Conservation (phyloP, 2,329 filamentous ascomycete species). For the Graphium sp. region DNA sequence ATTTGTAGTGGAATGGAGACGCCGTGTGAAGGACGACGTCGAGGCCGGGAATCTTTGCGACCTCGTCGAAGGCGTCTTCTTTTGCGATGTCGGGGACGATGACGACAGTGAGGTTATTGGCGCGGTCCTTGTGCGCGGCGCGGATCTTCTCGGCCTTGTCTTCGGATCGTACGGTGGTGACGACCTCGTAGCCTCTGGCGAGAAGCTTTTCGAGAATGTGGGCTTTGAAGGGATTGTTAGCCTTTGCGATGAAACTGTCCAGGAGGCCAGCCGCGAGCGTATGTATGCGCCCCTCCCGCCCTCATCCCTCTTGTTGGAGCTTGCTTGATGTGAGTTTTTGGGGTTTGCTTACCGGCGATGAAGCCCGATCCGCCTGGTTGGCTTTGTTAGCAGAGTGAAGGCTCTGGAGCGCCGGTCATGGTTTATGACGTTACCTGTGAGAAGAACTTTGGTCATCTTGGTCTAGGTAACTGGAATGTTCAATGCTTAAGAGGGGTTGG, state of each 20-base stretch:
- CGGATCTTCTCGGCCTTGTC: slow-evolving; percentile 34
- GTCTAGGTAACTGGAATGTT: no score
- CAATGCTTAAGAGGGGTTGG: no score
- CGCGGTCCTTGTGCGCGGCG: slow-evolving; percentile 24
- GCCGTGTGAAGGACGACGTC: slow-evolving; percentile 44
- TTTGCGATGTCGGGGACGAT: slow-evolving; percentile 68
- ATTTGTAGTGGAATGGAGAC: slow-evolving; percentile 39
- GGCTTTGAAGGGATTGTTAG: slow-evolving; percentile 15
- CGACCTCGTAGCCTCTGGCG: slow-evolving; percentile 28
- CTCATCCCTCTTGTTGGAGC: no score
- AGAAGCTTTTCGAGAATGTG: slow-evolving; percentile 39
- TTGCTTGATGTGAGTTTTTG: slow-evolving; percentile 3
- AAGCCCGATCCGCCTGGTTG: slow-evolving; percentile 36
- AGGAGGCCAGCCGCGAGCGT: background rate
- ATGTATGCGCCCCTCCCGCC: no score
- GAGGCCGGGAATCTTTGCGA: slow-evolving; percentile 29
- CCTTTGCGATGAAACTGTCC: background rate
- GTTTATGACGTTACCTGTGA: no score
- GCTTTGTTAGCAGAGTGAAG: no score
- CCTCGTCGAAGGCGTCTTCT: slow-evolving; percentile 56
- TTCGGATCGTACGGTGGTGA: slow-evolving; percentile 38
- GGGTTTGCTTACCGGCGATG: slow-evolving; percentile 23
- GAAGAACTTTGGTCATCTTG: no score
- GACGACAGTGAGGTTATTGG: slow-evolving; percentile 25
- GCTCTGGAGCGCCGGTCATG: no score